Evolutionary conservation across 192 early-diverging fungal genomes (phyloP).

Genomic region (Oehlia diaphana): DNA sequence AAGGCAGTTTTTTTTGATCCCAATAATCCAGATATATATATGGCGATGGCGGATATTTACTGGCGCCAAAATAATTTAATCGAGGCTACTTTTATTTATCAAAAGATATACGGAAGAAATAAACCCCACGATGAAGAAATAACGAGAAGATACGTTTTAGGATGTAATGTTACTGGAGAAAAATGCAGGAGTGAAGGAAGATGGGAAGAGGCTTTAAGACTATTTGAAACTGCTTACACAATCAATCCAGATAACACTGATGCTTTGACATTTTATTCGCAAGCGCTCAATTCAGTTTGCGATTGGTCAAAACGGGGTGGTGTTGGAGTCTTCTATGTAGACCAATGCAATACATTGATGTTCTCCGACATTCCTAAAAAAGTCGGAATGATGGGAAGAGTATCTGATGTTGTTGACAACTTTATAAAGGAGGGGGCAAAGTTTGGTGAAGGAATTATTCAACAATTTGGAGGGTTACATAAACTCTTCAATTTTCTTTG

Average conservation of each 20-base stretch:
- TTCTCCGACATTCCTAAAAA: neutral
- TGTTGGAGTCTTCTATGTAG: neutral
- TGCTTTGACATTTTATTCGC: neutral
- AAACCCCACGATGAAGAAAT: neutral
- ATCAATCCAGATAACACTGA: neutral
- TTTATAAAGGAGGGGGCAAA: constrained; percentile 67
- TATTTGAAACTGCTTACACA: neutral
- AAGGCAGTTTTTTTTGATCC: neutral
- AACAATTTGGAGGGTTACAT: constrained; percentile 30
- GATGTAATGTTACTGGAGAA: neutral
- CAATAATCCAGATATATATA: neutral
- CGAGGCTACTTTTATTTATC: neutral
- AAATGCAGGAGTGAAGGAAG: neutral
- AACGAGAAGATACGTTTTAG: neutral
- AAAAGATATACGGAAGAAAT: neutral
- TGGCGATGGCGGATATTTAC: neutral
- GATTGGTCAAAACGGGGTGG: neutral
- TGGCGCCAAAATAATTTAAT: neutral
- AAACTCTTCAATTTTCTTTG: constrained; percentile 7
- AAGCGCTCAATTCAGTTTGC: neutral
- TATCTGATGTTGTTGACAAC: constrained; percentile 76
- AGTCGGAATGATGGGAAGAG: constrained; percentile 57
- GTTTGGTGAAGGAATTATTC: constrained; percentile 60
- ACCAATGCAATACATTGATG: neutral
- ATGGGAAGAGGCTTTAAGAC: neutral